Base-by-base conservation (phyloP, 352 stramenopile species). In the Pythium guiyangense region DNA sequence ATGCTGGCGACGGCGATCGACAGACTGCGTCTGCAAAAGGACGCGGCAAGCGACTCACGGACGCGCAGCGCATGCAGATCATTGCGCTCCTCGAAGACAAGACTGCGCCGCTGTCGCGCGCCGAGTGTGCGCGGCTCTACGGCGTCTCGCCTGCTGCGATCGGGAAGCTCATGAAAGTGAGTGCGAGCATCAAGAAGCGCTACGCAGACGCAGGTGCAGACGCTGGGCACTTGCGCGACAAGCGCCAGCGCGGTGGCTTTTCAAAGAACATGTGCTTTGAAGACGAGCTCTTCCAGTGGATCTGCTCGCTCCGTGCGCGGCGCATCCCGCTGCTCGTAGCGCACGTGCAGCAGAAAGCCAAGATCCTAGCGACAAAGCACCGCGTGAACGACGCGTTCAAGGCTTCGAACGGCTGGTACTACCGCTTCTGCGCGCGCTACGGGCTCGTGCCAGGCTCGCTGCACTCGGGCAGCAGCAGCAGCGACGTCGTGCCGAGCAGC, bases 91-190 rank as follows among this genome's bases (percentile, higher is more conserved):
- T 91, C 31, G 81, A 91, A 56, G 74, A 83, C 60, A 69, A 81
- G 22, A 57, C 57, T 6, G 65, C 56, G n/a, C 70, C 73, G n/a
- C 37, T 77, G n/a, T 84, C 74, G 0, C 72, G 76, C 17, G 77
- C 75, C 39, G 70, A 80, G 47, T 86, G 75, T 22, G 81, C 78
- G 52, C 75, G 77, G 1, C 55, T 79, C 48, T 88, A 89, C 52
- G 78, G 78, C 42, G 79, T 91, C 44, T 84, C 71, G 25, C 79
- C 74, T 55, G 79, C 80, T 27, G 80, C 80, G 40, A 91, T 89
- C 70, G 86, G 78, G 52, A 88, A 89, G 62, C 76, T 91, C 67
- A 86, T 86, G 74, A 87, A 91, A 55, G 74, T 80, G 43, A 78
- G 77, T 22, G 62, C 80, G 55, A 72, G 67, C 18, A 75, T 91